phyloP scores from a whole-genome alignment of 805 yeast genomes.

The Suhomyces xylopsoci region DNA sequence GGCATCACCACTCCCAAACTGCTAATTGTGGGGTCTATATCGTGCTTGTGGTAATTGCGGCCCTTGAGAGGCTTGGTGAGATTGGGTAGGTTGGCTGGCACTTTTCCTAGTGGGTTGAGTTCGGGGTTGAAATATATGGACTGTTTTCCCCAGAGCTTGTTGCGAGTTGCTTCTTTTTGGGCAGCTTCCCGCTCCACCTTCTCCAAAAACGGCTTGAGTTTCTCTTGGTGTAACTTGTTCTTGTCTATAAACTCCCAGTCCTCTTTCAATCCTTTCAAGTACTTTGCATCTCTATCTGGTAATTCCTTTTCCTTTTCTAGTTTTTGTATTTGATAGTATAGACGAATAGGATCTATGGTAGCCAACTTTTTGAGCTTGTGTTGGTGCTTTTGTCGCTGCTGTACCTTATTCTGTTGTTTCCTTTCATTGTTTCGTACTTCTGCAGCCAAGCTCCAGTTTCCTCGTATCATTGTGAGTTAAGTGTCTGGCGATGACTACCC shows the following conservation, averaged over 20 bases:
- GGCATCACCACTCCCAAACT: constrained; percentile 34
- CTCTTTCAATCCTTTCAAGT: constrained; percentile 25
- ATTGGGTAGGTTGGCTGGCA: constrained; percentile 37
- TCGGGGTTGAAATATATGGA: constrained; percentile 66
- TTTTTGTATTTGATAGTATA: constrained; percentile 30
- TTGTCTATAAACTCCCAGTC: constrained; percentile 41
- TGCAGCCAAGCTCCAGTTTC: constrained; percentile 34
- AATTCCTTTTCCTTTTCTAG: constrained; percentile 17
- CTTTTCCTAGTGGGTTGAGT: constrained; percentile 58
- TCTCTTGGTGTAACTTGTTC: constrained; percentile 32
- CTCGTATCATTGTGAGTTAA: constrained; percentile 18
- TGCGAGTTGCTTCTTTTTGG: constrained; percentile 13
- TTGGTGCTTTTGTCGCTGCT: constrained; percentile 34
- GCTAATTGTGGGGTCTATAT: background rate
- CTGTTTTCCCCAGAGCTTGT: constrained; percentile 39
- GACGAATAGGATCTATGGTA: constrained; percentile 33
- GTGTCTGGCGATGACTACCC: background rate
- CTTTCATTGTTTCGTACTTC: constrained; percentile 37
- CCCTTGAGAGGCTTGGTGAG: constrained; percentile 30
- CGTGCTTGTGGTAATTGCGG: background rate
- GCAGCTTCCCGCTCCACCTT: constrained; percentile 16
- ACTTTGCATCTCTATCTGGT: constrained; percentile 17
- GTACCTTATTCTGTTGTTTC: constrained; percentile 33
- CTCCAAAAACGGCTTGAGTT: constrained; percentile 22
- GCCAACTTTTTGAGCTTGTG: constrained; percentile 23